Conservation (phyloP, 257 asterid species). For the Solanum microdontum region DNA sequence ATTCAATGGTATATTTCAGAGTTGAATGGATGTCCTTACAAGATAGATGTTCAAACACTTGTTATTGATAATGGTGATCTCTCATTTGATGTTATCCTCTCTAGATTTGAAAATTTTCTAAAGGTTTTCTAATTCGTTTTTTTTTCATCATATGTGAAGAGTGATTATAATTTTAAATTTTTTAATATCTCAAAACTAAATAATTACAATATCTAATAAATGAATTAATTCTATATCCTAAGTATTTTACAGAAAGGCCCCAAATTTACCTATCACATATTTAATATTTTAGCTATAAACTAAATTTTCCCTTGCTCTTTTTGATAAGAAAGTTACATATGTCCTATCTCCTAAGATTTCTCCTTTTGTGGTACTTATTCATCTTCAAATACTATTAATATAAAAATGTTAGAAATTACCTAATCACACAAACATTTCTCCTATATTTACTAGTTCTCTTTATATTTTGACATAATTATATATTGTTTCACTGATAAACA, state of each 20-base stretch:
- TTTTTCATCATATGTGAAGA: not conserved
- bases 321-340: not conserved
- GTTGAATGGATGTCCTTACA: no score
- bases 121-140: no score
- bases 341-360: not conserved
- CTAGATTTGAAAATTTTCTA: not conserved
- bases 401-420: not conserved
- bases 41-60: no score
- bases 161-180: no score
- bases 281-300: not conserved
- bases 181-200: not conserved
- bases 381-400: not conserved
- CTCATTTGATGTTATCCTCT: not conserved
- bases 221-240: no score
- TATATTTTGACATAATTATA: no score
- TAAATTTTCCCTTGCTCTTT: not conserved
- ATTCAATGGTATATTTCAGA: no score
- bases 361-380: not conserved
- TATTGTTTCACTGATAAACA: not conserved
- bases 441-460: not conserved
- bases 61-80: not conserved
- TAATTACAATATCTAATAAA: not conserved
- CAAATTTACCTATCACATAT: not conserved
- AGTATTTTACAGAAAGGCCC: no score
- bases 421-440: not conserved